Evolutionary conservation across 176 grass and related monocot genomes (phyloP).

Genomic region (bread wheat (Triticum aestivum)): DNA sequence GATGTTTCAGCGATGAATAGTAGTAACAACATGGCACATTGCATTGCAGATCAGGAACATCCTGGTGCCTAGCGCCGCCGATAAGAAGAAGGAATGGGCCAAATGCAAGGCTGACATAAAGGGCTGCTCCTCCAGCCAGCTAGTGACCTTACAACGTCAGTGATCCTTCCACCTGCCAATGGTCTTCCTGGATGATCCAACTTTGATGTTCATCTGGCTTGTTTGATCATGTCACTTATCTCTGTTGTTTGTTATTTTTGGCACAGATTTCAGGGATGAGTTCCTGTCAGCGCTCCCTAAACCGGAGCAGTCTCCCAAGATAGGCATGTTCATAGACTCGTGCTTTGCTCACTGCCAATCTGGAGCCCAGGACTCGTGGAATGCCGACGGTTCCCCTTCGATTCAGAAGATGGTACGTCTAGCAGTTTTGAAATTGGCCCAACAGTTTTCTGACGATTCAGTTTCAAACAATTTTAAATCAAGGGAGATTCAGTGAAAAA

Average conservation of each 20-base stretch:
- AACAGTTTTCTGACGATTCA: not conserved
- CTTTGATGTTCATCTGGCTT: not conserved
- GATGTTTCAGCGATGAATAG: not conserved
- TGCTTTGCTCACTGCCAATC: conserved; percentile 89
- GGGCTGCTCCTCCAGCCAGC: conserved; percentile 60
- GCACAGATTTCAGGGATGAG: conserved; percentile 64
- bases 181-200: not conserved
- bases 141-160: conserved; percentile 68
- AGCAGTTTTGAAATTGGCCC: not conserved
- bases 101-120: conserved; percentile 78
- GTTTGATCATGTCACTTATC: not conserved
- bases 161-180: not conserved
- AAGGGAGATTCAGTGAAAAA: not conserved
- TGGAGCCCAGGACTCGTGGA: conserved; percentile 67
- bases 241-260: not conserved
- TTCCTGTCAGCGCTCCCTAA: conserved; percentile 66
- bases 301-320: conserved; percentile 29
- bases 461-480: not conserved
- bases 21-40: not conserved
- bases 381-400: conserved; percentile 45
- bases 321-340: conserved; percentile 87
- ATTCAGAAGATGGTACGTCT: conserved; percentile 66
- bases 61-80: conserved; percentile 61
- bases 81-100: conserved; percentile 62
- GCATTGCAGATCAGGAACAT: conserved; percentile 76